Conservation (phyloP, 2,329 filamentous ascomycete genomes). For the Ceratocystis albifundus region DNA sequence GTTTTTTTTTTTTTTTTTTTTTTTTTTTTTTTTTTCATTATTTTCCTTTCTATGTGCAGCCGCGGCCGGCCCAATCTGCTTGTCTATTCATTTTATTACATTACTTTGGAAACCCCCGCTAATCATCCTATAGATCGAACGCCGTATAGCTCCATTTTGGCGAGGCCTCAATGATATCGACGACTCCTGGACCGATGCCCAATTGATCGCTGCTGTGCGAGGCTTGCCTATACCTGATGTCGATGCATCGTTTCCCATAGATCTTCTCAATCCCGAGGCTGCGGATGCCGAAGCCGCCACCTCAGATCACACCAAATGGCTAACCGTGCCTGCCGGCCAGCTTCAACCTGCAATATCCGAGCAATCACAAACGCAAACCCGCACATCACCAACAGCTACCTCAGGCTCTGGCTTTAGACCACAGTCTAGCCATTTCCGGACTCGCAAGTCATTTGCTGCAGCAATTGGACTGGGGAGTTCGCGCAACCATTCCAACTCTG, state of each 20-base stretch:
- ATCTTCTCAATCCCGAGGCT: conserved; percentile 38
- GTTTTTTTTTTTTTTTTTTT: conserved; percentile 24
- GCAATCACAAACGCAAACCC: conserved; percentile 32
- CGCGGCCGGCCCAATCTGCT: neutral
- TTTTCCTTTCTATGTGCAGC: neutral
- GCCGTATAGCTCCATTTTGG: conserved; percentile 90
- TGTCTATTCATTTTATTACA: conserved; percentile 22
- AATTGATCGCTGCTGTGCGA: conserved; percentile 81
- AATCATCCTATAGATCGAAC: conserved; percentile 58
- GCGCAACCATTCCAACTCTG: conserved; percentile 58
- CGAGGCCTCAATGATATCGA: conserved; percentile 81
- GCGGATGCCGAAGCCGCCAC: conserved; percentile 38
- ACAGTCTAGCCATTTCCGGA: conserved; percentile 63
- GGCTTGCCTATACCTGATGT: conserved; percentile 73
- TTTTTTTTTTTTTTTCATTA: conserved; percentile 12
- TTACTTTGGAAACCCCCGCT: no score
- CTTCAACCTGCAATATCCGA: conserved; percentile 74
- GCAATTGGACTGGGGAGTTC: conserved; percentile 58
- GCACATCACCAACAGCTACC: neutral
- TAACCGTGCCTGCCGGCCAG: conserved; percentile 65
- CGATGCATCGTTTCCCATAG: conserved; percentile 64
- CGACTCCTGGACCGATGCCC: conserved; percentile 82
- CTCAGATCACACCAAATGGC: conserved; percentile 52
- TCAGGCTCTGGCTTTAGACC: conserved; percentile 30
- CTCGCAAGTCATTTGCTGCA: conserved; percentile 66